phyloP scores from a whole-genome alignment of 225 moss, liverwort and hornwort species.

The Physcomitrellopsis africana region DNA sequence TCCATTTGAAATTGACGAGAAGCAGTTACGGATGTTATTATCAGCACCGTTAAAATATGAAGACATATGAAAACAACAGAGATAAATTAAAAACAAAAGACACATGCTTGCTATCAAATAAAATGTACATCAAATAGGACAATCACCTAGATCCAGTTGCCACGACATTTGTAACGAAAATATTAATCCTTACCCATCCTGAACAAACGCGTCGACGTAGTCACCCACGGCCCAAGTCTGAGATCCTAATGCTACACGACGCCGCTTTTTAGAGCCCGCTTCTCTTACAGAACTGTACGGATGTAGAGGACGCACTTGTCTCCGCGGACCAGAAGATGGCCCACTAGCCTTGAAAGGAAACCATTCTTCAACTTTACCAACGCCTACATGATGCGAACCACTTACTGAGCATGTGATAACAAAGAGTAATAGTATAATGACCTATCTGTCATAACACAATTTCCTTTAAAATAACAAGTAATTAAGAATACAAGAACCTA shows the following conservation, averaged over 20 bases:
- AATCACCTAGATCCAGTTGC: background rate
- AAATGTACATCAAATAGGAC: too few relatives aligned
- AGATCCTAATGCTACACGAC: conserved; percentile 57
- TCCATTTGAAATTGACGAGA: background rate
- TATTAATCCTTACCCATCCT: conserved; percentile 64
- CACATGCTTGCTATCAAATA: too few relatives aligned
- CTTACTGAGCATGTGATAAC: conserved; percentile 10
- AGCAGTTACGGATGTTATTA: background rate
- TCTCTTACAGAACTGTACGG: conserved; percentile 48
- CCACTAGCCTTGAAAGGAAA: conserved; percentile 59
- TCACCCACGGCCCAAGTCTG: conserved; percentile 61
- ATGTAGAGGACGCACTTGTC: conserved; percentile 67
- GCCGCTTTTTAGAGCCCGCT: conserved; percentile 63
- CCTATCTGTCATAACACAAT: background rate
- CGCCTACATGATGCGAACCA: conserved; percentile 30
- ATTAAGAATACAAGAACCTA: too few relatives aligned
- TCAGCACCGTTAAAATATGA: too few relatives aligned
- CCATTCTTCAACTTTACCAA: conserved; percentile 63
- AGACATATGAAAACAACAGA: too few relatives aligned
- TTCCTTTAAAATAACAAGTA: too few relatives aligned
- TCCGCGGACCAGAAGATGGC: conserved; percentile 37
- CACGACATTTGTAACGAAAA: background rate
- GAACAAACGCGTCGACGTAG: conserved; percentile 69
- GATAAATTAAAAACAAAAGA: too few relatives aligned
- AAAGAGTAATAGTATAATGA: conserved; percentile 5